phyloP scores from a whole-genome alignment of 805 yeast species.

The Debaryomyces maramus region DNA sequence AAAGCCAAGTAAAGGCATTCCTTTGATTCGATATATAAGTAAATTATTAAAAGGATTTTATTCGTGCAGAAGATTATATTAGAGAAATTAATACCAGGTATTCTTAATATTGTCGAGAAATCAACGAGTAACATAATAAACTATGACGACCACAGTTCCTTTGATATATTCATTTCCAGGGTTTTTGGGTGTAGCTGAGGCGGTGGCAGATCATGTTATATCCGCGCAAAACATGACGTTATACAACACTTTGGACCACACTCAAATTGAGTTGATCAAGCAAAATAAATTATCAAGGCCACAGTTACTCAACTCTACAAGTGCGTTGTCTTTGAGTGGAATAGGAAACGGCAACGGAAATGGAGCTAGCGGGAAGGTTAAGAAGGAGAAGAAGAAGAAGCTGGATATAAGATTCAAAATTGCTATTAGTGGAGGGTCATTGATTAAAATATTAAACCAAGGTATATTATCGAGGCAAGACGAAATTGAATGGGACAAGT shows the following conservation, averaged over 20 bases:
- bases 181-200: slow-evolving; percentile 88
- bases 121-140: too few species aligned
- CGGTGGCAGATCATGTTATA: slow-evolving; percentile 92
- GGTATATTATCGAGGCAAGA: slow-evolving; percentile 72
- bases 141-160: slow-evolving; percentile 94
- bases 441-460: slow-evolving; percentile 80
- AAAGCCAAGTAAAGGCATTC: too few species aligned
- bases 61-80: too few species aligned
- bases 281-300: slow-evolving; percentile 20
- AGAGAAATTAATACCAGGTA: too few species aligned
- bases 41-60: too few species aligned
- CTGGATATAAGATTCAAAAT: slow-evolving; percentile 77
- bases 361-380: slow-evolving; percentile 17
- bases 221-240: slow-evolving; percentile 80
- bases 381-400: slow-evolving; percentile 44
- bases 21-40: too few species aligned
- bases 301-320: slow-evolving; percentile 9
- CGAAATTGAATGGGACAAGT: slow-evolving; percentile 84
- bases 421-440: slow-evolving; percentile 91
- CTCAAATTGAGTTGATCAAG: slow-evolving; percentile 32
- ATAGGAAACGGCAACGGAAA: slow-evolving; percentile 5
- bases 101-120: too few species aligned
- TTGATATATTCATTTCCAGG: slow-evolving; percentile 90
- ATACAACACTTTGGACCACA: slow-evolving; percentile 40
- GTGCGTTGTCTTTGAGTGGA: slow-evolving; percentile 9